Evolutionary conservation across 768 basidiomycete species (phyloP).

Genomic region (Boletus vermiculosoides): DNA sequence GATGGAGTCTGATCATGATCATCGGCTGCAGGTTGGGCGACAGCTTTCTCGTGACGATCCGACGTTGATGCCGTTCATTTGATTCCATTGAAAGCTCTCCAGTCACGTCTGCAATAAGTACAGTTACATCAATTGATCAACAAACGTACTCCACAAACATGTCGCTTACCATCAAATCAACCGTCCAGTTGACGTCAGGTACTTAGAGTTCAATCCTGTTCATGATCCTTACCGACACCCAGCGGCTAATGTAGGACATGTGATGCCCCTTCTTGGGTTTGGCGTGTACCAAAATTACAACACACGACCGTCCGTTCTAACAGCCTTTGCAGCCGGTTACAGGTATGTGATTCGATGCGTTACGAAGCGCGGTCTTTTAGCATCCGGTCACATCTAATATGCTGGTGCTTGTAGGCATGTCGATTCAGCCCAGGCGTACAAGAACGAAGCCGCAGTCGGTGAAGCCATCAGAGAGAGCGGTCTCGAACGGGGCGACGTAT

Average conservation of each 20-base stretch:
- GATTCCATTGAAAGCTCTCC: not conserved
- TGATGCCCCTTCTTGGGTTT: conserved; percentile 66
- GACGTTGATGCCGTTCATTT: conserved; percentile 3
- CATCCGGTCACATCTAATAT: not conserved
- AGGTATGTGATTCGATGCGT: conserved; percentile 35
- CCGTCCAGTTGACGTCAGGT: conserved; percentile 39
- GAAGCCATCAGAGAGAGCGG: conserved; percentile 57
- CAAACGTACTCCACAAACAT: conserved; percentile 9
- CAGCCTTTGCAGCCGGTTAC: conserved; percentile 68
- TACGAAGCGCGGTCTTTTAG: not conserved
- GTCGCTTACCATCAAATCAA: conserved; percentile 32
- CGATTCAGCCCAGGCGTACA: conserved; percentile 71
- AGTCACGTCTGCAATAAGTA: not conserved
- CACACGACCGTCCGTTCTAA: conserved; percentile 51
- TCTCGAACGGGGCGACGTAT: conserved; percentile 56
- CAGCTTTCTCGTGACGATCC: conserved; percentile 7
- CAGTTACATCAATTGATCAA: conserved; percentile 15
- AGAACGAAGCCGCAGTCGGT: conserved; percentile 62
- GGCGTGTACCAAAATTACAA: conserved; percentile 70
- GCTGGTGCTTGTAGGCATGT: conserved; percentile 49
- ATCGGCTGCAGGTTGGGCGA: not conserved
- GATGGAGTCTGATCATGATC: not conserved
- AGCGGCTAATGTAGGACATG: conserved; percentile 39
- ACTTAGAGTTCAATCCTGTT: conserved; percentile 11
- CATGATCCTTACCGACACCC: conserved; percentile 1